These are phyloP conservation scores for Penicillium desertorum DNA, from an alignment of 495 filamentous ascomycete genomes.

Conservation along the genomic window DNA sequence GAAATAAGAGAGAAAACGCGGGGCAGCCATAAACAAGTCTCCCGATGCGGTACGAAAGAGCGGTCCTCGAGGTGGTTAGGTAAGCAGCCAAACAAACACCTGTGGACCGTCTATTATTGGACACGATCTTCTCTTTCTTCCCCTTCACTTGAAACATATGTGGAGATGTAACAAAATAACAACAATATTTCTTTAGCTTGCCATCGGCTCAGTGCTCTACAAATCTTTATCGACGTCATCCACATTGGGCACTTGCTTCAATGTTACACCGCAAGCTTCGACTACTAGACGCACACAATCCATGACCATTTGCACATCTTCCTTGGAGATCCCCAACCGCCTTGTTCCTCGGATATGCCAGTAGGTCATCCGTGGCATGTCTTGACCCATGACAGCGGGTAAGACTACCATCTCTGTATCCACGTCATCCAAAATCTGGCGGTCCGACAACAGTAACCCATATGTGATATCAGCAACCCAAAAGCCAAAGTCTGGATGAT, in stretches of 20 bases:
- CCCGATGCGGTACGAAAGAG: constrained; percentile 33
- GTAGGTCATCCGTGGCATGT: constrained; percentile 42
- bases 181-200: background rate
- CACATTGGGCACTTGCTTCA: constrained; percentile 16
- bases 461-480: constrained; percentile 44
- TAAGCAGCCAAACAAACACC: constrained; percentile 17
- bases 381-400: constrained; percentile 53
- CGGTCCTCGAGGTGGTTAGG: constrained; percentile 16
- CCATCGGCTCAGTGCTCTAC: background rate
- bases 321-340: constrained; percentile 42
- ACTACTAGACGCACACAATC: constrained; percentile 21
- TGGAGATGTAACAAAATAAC: background rate
- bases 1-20: constrained; percentile 23
- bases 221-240: constrained; percentile 11
- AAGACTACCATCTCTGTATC: constrained; percentile 52
- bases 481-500: constrained; percentile 16
- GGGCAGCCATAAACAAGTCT: constrained; percentile 41
- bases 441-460: constrained; percentile 53
- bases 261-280: constrained; percentile 13
- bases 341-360: constrained; percentile 53
- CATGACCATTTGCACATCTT: constrained; percentile 44
- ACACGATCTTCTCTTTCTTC: constrained; percentile 1
- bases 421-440: constrained; percentile 41
- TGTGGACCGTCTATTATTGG: background rate
- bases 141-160: background rate